These are phyloP conservation scores for Hericium coralloides DNA, from an alignment of 768 basidiomycete species.

Conservation along the genomic window DNA sequence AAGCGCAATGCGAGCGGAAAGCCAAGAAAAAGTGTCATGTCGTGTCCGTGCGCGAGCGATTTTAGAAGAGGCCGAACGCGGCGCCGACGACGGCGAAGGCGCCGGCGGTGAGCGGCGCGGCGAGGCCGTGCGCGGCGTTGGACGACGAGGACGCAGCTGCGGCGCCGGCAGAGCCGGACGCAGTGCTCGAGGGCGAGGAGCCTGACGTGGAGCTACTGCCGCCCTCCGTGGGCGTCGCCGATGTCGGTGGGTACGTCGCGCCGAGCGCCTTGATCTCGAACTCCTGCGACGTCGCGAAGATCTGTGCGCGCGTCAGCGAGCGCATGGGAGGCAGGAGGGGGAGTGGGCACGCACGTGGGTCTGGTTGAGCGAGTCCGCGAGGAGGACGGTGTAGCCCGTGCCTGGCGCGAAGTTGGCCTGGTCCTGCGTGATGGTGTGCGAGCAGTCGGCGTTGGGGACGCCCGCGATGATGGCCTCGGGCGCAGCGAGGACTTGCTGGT, in stretches of 20 bases:
- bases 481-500: constrained; percentile 28
- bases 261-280: constrained; percentile 58
- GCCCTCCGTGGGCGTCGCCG: constrained; percentile 22
- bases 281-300: constrained; percentile 43
- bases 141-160: background rate
- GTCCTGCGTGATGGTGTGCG: constrained; percentile 38
- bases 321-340: background rate
- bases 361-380: constrained; percentile 42
- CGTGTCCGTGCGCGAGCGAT: too few relatives aligned
- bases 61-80: constrained; percentile 13
- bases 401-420: constrained; percentile 30
- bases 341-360: constrained; percentile 37
- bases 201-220: constrained; percentile 2
- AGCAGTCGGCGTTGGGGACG: constrained; percentile 51
- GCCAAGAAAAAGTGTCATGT: too few relatives aligned
- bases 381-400: constrained; percentile 40
- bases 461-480: constrained; percentile 41
- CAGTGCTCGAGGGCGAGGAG: background rate
- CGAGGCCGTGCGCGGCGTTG: constrained; percentile 4
- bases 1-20: background rate
- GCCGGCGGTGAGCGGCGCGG: constrained; percentile 5
- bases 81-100: constrained; percentile 9
- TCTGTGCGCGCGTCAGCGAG: constrained; percentile 24
- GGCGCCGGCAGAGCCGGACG: background rate
- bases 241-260: constrained; percentile 39